Base-by-base conservation (phyloP, 129 eudicot species). In the sunflower (Helianthus annuus) region DNA sequence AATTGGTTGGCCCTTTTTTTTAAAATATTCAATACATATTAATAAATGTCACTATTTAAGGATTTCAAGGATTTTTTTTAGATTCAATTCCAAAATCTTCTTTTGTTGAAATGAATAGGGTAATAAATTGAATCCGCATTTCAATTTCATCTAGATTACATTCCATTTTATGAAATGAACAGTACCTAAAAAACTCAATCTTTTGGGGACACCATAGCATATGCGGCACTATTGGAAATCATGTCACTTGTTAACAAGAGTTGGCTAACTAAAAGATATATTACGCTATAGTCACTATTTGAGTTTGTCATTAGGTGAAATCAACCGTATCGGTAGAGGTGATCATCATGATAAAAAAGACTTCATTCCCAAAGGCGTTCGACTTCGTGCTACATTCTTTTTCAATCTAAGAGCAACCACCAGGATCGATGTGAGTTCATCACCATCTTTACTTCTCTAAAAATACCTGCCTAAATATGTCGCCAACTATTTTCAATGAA, bases 361-460 rank as follows among this genome's bases (percentile, higher is more conserved):
- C 15, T 48, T 34, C 59, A 78, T 84, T 53, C 83, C 85, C 8
- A 53, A 53, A 48, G 55, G 60, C 67, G 64, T 84, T 24, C 82
- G 85, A 11, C 80, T 81, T 65, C 79, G 88, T 24, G 88, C 88
- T 63, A 80, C 85, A 0, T 73, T 84, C 80, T 74, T 80, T 46
- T 71, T 84, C 44, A 84, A 81, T 74, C 72, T 84, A 12, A 69
- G 85, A 74, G 80, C 85, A 58, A 73, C 83, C 44, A 73, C 83
- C 10, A 71, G 67, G 55, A 77, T 81, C 52, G 75, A 77, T n/a
- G 88, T 84, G 73, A 76, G 87, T 71, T 24, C 34, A 72, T 36
- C 9, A 0, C 22, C 12, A 7, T 42, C 46, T 42, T 42, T 42
- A 42, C 11, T 42, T 42, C 4, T 42, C 10, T 42, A 42, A 6